phyloP scores from a whole-genome alignment of 2,329 filamentous ascomycete species.

The Aspergillus neoniger region DNA sequence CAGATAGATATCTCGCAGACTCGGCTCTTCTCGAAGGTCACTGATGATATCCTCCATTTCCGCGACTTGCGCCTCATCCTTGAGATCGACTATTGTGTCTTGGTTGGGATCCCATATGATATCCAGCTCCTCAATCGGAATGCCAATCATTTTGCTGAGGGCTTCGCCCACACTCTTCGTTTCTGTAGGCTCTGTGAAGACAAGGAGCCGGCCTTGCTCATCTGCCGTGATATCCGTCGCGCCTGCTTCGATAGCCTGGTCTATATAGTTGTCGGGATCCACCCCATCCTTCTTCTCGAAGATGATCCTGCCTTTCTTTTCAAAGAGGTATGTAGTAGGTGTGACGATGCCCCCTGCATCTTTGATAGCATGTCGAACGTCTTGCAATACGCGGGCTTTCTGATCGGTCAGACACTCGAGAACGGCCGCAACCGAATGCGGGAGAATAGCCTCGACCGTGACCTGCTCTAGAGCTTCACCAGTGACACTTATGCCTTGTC shows the following conservation, averaged over 20 bases:
- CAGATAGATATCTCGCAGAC: slow-evolving; percentile 76
- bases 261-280: slow-evolving; percentile 70
- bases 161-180: slow-evolving; percentile 65
- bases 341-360: slow-evolving; percentile 68
- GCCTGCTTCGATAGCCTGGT: slow-evolving; percentile 82
- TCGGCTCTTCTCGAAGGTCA: slow-evolving; percentile 62
- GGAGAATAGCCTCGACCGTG: slow-evolving; percentile 78
- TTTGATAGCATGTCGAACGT: slow-evolving; percentile 72
- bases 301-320: slow-evolving; percentile 72
- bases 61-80: slow-evolving; percentile 57
- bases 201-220: slow-evolving; percentile 67
- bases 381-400: slow-evolving; percentile 70
- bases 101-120: slow-evolving; percentile 84
- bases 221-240: slow-evolving; percentile 60
- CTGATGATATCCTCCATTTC: slow-evolving; percentile 61
- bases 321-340: slow-evolving; percentile 81
- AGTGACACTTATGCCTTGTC: slow-evolving; percentile 76
- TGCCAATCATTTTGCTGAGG: slow-evolving; percentile 62
- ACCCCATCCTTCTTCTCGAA: slow-evolving; percentile 63
- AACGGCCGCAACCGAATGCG: slow-evolving; percentile 71
- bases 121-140: slow-evolving; percentile 72
- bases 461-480: slow-evolving; percentile 76
- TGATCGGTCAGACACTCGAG: slow-evolving; percentile 86
- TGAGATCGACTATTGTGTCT: slow-evolving; percentile 70
- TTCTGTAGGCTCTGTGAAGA: slow-evolving; percentile 68